Evolutionary conservation across 2,329 filamentous ascomycete species (phyloP).

Genomic region (Aspergillus luchuensis): DNA sequence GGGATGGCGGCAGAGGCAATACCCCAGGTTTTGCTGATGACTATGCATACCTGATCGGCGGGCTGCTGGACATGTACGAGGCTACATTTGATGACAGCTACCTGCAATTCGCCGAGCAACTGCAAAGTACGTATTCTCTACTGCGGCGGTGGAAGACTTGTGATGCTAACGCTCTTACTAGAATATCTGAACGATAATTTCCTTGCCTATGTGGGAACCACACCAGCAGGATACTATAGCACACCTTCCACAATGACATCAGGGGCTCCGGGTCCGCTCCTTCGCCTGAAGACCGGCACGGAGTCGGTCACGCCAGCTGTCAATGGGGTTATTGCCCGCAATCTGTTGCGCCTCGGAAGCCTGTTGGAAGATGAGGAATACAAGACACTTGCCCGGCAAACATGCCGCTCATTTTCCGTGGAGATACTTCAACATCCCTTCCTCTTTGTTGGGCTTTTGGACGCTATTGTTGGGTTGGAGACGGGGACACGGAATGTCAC

Average conservation of each 20-base stretch:
- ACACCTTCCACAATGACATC: conserved; percentile 54
- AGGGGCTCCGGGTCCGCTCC: conserved; percentile 63
- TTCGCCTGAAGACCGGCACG: conserved; percentile 93
- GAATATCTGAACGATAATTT: conserved; percentile 75
- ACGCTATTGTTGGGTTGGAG: conserved; percentile 71
- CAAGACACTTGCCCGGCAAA: conserved; percentile 66
- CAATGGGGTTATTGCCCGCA: conserved; percentile 83
- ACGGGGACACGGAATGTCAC: conserved; percentile 67
- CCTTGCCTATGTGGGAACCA: conserved; percentile 62
- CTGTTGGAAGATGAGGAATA: conserved; percentile 69
- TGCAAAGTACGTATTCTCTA: conserved; percentile 65
- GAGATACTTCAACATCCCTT: conserved; percentile 93
- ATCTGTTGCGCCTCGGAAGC: conserved; percentile 77
- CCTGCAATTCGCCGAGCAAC: conserved; percentile 75
- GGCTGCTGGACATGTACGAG: conserved; percentile 81
- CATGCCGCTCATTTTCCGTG: conserved; percentile 81
- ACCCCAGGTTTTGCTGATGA: conserved; percentile 85
- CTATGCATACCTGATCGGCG: conserved; percentile 85
- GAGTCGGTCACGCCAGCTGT: conserved; percentile 88
- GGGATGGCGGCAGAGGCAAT: conserved; percentile 62
- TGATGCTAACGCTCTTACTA: conserved; percentile 34
- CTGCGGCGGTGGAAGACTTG: background rate
- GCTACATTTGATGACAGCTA: conserved; percentile 74
- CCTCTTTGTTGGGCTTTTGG: conserved; percentile 80
- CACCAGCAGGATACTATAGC: conserved; percentile 45